Evolutionary conservation across 2,329 filamentous ascomycete genomes (phyloP), one percentile per base, ranked within the genome.

Genomic region (Ophiocordyceps unilateralis): DNA sequence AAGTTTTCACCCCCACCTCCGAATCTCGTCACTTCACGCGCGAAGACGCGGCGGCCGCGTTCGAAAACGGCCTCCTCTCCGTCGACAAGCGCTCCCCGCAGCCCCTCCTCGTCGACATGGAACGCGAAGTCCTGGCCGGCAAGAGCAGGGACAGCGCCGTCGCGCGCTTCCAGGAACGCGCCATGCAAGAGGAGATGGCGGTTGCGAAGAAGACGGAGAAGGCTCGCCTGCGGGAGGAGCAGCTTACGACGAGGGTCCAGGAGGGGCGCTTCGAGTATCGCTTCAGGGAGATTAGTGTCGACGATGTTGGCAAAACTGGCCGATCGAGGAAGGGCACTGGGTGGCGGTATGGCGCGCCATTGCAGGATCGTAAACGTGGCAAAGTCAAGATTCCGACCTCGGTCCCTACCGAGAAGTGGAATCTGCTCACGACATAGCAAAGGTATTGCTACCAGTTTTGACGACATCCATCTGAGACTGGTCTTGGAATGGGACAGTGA

Each of bases 321-420:
- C 67, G 70, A 46, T 63, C 68, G 5, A 59, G 62, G 30, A 59
- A 57, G 22, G 75, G 64, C 12, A 67, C 73, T 2, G 78, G 78
- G 19, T 76, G 70, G 69, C 64, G 75, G 46, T 83, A 83, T 50
- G 78, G 78, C 46, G 69, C 68, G 46, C 78, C 78, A 11, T 65
- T 67, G 48, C 66, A 74, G 53, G 78, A 83, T 54, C 68, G 78
- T 44, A 73, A 69, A 60, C 72, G 69, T 51, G 77, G 74, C n/a
- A 54, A 71, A 55, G 60, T 79, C 62, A 82, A 81, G 68, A 81
- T 82, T 54, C 78, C 78, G 20, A 79, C 71, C 30, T 70, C 66
- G 43, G 74, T 81, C 43, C 71, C 69, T 4, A 19, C 36, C 14
- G 36, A 39, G 36, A 19, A 8, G 23, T 46, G 49, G 49, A 45